Conservation (phyloP, 129 eudicot species). For the Lactuca saligna region DNA sequence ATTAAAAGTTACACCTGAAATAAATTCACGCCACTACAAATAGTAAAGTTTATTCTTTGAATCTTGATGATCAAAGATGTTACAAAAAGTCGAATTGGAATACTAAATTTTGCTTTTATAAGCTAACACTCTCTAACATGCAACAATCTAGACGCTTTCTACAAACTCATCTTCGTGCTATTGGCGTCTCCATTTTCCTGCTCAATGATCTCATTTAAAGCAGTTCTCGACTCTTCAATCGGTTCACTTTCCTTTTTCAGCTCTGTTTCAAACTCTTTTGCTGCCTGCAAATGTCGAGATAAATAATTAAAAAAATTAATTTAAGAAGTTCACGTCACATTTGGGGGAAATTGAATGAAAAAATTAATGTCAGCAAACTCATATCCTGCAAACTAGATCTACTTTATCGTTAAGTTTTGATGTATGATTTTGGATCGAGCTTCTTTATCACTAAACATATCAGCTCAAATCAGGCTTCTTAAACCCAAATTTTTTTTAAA, state of each 20-base stretch:
- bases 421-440: neutral
- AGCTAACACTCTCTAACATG: neutral
- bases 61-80: slow-evolving; percentile 2
- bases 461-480: too few species aligned
- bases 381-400: too few species aligned
- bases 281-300: slow-evolving; percentile 47
- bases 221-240: slow-evolving; percentile 30
- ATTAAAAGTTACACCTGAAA: neutral
- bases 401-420: too few species aligned
- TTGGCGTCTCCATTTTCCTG: slow-evolving; percentile 43
- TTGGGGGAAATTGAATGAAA: too few species aligned
- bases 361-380: neutral
- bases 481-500: neutral
- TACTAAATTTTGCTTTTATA: slow-evolving; percentile 10
- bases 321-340: neutral
- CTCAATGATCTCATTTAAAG: slow-evolving; percentile 28
- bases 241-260: slow-evolving; percentile 60
- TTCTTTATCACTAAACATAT: neutral
- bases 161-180: slow-evolving; percentile 40
- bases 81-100: slow-evolving; percentile 13
- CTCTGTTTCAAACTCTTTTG: slow-evolving; percentile 79
- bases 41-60: neutral
- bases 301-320: slow-evolving; percentile 1
- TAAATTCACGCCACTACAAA: neutral
- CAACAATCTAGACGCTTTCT: slow-evolving; percentile 13